Evolutionary conservation across 305 asterid species (phyloP).

Genomic region (Solanum hybrid): DNA sequence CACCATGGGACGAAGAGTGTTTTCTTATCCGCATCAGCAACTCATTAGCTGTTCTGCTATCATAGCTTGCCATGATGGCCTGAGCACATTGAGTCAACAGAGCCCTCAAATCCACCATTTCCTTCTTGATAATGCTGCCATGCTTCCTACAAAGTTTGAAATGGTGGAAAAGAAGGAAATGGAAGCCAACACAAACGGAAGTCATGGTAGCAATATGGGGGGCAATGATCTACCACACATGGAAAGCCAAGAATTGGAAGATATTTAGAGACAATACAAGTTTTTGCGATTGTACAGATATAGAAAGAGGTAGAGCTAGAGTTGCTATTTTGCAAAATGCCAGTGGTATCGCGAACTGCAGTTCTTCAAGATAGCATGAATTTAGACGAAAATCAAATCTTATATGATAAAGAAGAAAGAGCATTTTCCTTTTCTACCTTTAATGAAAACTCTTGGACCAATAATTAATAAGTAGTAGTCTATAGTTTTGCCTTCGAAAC

Average conservation of each 20-base stretch:
- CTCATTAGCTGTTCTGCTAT: conserved; percentile 7
- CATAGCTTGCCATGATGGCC: conserved; percentile 4
- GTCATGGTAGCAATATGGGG: background rate
- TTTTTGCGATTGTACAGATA: background rate
- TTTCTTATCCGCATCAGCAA: conserved; percentile 1
- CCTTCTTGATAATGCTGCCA: background rate
- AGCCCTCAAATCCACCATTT: conserved; percentile 8
- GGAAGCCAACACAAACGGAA: background rate
- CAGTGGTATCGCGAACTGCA: background rate
- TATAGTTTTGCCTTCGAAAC: background rate
- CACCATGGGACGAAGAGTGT: conserved; percentile 1
- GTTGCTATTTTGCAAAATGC: background rate
- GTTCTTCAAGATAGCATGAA: background rate
- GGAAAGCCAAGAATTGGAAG: background rate
- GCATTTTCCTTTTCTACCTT: background rate
- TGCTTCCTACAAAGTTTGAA: background rate
- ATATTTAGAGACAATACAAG: background rate
- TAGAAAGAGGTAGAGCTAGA: background rate
- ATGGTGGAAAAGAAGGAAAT: no score
- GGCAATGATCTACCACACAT: background rate
- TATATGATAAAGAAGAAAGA: background rate
- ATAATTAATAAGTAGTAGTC: background rate
- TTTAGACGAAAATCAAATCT: background rate
- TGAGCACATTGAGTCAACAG: conserved; percentile 8
- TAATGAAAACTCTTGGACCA: background rate